These are phyloP conservation scores for Fusarium albidum DNA, from an alignment of 2,329 filamentous ascomycete genomes.

Conservation along the genomic window DNA sequence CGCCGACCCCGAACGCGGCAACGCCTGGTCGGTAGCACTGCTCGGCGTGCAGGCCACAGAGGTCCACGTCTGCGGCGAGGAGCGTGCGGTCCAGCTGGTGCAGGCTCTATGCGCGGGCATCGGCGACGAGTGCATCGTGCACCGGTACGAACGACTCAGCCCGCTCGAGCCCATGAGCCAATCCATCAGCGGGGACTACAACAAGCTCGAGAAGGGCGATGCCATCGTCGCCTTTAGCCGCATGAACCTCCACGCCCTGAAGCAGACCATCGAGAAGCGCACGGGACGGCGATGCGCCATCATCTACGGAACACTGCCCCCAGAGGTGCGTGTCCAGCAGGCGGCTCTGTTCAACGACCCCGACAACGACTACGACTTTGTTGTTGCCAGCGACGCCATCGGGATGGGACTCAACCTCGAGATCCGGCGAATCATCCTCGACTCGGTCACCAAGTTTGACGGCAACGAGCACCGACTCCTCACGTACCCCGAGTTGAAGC, in stretches of 20 bases:
- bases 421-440: slow-evolving; percentile 91
- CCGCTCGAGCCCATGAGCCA: slow-evolving; percentile 71
- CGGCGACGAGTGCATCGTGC: slow-evolving; percentile 84
- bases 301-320: slow-evolving; percentile 90
- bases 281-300: slow-evolving; percentile 88
- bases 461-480: slow-evolving; percentile 66
- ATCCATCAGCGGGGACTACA: slow-evolving; percentile 71
- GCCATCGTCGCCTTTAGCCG: slow-evolving; percentile 89
- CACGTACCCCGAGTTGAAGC: slow-evolving; percentile 82
- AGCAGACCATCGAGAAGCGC: slow-evolving; percentile 75
- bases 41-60: slow-evolving; percentile 88
- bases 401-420: slow-evolving; percentile 97
- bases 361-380: slow-evolving; percentile 91
- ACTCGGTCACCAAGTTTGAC: slow-evolving; percentile 77
- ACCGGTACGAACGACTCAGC: slow-evolving; percentile 85
- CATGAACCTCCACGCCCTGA: slow-evolving; percentile 80
- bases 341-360: slow-evolving; percentile 95
- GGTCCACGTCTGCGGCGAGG: slow-evolving; percentile 92
- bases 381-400: slow-evolving; percentile 94
- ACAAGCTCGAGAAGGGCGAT: slow-evolving; percentile 83
- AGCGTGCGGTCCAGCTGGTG: slow-evolving; percentile 81
- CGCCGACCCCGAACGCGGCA: slow-evolving; percentile 78
- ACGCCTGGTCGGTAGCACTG: slow-evolving; percentile 93
- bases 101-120: slow-evolving; percentile 77
- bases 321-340: slow-evolving; percentile 91